Conservation (phyloP, 345 rosid species). For the Acer campestre region DNA sequence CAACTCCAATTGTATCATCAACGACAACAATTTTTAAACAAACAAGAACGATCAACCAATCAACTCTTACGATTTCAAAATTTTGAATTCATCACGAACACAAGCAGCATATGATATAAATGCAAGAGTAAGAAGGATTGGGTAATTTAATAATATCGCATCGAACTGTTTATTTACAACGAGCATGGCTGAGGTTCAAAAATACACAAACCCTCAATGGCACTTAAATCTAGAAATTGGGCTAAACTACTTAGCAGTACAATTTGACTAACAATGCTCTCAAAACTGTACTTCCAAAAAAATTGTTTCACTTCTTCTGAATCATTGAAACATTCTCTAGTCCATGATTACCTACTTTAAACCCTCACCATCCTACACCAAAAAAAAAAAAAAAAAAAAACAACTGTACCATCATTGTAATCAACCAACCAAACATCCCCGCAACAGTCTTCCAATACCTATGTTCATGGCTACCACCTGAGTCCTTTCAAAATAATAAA, state of each 20-base stretch:
- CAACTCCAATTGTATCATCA: too few species aligned
- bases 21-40: too few species aligned
- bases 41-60: too few species aligned
- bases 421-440: background rate
- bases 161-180: slow-evolving; percentile 15
- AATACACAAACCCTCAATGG: slow-evolving; percentile 17
- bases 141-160: slow-evolving; percentile 12
- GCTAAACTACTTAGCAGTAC: background rate
- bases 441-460: background rate
- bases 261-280: slow-evolving; percentile 1
- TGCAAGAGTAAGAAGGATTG: background rate
- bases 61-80: too few species aligned
- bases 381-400: background rate
- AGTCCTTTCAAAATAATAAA: background rate
- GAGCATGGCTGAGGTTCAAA: slow-evolving; percentile 11
- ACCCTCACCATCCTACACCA: background rate
- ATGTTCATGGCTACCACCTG: background rate
- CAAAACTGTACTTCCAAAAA: slow-evolving; percentile 22
- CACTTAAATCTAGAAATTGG: slow-evolving; percentile 4
- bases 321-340: background rate
- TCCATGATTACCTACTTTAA: background rate
- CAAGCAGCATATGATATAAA: background rate
- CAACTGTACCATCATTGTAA: background rate
- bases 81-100: too few species aligned
- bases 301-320: background rate